Conservation (phyloP, 495 filamentous ascomycete genomes). For the Tuber magnatum region DNA sequence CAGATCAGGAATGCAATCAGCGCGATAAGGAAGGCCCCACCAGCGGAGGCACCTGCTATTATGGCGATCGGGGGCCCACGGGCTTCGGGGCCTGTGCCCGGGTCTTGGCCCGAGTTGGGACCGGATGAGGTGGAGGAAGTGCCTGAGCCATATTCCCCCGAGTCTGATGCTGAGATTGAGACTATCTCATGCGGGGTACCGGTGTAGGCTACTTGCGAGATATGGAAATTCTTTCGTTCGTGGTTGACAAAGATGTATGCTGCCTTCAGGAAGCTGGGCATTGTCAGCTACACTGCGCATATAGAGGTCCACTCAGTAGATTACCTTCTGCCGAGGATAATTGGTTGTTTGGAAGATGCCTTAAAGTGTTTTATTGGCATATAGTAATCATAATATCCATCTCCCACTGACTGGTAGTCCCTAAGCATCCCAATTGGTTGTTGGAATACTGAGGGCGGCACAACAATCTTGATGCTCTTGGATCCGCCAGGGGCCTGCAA, state of each 20-base stretch:
- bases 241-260: conserved; percentile 37
- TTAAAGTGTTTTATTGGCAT: conserved; percentile 30
- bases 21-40: conserved; percentile 19
- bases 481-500: conserved; percentile 20
- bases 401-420: conserved; percentile 22
- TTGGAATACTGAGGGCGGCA: conserved; percentile 32
- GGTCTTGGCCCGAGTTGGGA: background rate
- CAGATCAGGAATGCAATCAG: conserved; percentile 23
- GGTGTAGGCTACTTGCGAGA: conserved; percentile 32
- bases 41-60: conserved; percentile 22
- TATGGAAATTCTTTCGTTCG: conserved; percentile 23
- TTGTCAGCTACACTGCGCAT: conserved; percentile 4
- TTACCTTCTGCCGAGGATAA: conserved; percentile 37
- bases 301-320: background rate
- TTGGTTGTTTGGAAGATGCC: conserved; percentile 27
- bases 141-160: conserved; percentile 6
- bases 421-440: conserved; percentile 26
- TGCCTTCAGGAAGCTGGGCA: conserved; percentile 32
- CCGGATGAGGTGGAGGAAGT: background rate
- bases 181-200: conserved; percentile 13
- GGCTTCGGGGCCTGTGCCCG: background rate
- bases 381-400: conserved; percentile 21
- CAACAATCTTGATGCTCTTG: conserved; percentile 22
- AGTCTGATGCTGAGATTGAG: conserved; percentile 6
- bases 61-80: conserved; percentile 11